Percentiles rank a stretch among this genome's conserved stretches.
Conservation (phyloP, 306 rosid genomes). For the Ochetophila trinervis region DNA sequence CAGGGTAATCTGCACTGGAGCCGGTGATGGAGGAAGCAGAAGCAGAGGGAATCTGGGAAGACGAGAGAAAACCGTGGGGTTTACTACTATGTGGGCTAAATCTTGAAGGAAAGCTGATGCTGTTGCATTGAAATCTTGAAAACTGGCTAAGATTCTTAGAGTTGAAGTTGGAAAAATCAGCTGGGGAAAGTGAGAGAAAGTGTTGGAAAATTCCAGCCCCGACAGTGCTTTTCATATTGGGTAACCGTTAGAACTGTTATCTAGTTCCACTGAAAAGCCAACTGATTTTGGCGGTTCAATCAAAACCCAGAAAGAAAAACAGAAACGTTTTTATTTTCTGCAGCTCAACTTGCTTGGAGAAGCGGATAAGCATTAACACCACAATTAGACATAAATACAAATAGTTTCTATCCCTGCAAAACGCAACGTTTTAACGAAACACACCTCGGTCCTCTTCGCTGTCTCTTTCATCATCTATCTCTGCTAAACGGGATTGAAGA, state of each 20-base stretch:
- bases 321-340: no score
- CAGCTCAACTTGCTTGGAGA: no score
- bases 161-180: constrained; percentile 16
- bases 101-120: constrained; percentile 22
- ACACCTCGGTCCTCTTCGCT: no score
- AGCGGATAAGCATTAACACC: background rate
- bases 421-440: no score
- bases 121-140: constrained; percentile 17
- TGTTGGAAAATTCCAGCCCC: constrained; percentile 25
- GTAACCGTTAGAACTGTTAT: background rate
- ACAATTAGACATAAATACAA: no score
- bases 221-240: constrained; percentile 14
- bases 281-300: constrained; percentile 7
- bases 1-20: constrained; percentile 59
- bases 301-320: no score
- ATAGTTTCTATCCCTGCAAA: no score
- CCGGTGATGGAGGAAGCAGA: constrained; percentile 57
- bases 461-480: no score
- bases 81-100: background rate
- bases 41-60: constrained; percentile 32
- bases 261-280: background rate
- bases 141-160: constrained; percentile 8
- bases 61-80: constrained; percentile 18
- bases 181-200: constrained; percentile 19
- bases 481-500: no score